phyloP scores from a whole-genome alignment of 2,329 filamentous ascomycete genomes.

The Purpureocillium takamizusanense region DNA sequence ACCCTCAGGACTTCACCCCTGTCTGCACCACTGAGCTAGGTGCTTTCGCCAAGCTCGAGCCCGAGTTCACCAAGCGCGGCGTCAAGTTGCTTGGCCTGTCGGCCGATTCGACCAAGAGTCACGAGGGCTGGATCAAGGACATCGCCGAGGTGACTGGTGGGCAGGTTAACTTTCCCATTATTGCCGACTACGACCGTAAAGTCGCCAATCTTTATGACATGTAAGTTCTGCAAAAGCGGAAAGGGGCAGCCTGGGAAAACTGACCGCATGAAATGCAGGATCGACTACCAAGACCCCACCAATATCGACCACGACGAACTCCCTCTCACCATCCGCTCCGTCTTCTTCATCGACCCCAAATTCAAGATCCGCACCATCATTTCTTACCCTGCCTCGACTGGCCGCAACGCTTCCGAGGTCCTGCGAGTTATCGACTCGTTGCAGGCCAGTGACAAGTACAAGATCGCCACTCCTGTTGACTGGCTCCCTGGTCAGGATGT shows the following conservation, averaged over 20 bases:
- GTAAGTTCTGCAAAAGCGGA: constrained; percentile 30
- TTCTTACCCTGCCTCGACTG: constrained; percentile 85
- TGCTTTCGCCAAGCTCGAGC: constrained; percentile 81
- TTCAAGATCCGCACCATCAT: constrained; percentile 92
- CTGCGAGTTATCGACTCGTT: constrained; percentile 72
- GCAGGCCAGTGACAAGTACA: constrained; percentile 80
- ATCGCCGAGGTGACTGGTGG: constrained; percentile 70
- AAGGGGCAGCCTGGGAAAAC: background rate
- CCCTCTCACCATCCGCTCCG: constrained; percentile 88
- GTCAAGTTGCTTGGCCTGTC: constrained; percentile 88
- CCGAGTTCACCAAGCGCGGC: constrained; percentile 76
- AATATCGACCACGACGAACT: constrained; percentile 76
- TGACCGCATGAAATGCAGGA: constrained; percentile 30
- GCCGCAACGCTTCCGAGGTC: constrained; percentile 73
- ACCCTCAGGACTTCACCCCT: constrained; percentile 85
- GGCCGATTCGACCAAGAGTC: constrained; percentile 76
- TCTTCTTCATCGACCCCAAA: constrained; percentile 88
- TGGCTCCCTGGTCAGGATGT: constrained; percentile 86
- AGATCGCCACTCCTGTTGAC: constrained; percentile 81
- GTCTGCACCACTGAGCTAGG: constrained; percentile 95
- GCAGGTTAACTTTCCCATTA: constrained; percentile 67
- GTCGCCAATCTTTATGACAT: constrained; percentile 72
- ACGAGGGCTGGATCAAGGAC: constrained; percentile 86
- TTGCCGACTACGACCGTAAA: constrained; percentile 70
- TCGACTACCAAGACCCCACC: constrained; percentile 73